These are phyloP conservation scores for Irpex lacteus DNA, from an alignment of 1,284 basidiomycete species.

Conservation along the genomic window DNA sequence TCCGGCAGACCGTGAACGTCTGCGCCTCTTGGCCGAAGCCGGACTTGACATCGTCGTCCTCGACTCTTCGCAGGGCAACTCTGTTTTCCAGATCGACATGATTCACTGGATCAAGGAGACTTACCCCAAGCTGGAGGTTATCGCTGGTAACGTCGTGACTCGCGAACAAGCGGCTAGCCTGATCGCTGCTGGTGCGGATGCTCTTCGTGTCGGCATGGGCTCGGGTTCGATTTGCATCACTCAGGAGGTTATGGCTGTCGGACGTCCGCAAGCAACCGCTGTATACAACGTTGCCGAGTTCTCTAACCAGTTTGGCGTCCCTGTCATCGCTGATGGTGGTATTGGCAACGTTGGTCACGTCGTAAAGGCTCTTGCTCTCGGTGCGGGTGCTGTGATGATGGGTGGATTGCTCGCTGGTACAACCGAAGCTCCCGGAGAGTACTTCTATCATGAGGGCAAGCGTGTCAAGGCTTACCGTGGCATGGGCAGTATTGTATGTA, in stretches of 20 bases:
- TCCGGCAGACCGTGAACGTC: slow-evolving; percentile 83
- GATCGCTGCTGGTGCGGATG: slow-evolving; percentile 94
- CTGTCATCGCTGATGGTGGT: slow-evolving; percentile 98
- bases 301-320: slow-evolving; percentile 90
- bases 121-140: slow-evolving; percentile 85
- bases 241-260: slow-evolving; percentile 99
- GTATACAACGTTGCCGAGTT: slow-evolving; percentile 96
- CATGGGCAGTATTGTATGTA: slow-evolving; percentile 81
- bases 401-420: slow-evolving; percentile 95
- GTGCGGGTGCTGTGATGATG: slow-evolving; percentile 99
- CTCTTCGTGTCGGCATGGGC: slow-evolving; percentile 95
- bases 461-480: slow-evolving; percentile 98
- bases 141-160: slow-evolving; percentile 97
- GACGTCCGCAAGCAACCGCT: slow-evolving; percentile 95
- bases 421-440: slow-evolving; percentile 96
- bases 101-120: slow-evolving; percentile 91
- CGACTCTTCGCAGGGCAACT: slow-evolving; percentile 98
- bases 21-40: slow-evolving; percentile 86
- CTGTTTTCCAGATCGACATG: slow-evolving; percentile 93
- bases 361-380: slow-evolving; percentile 93
- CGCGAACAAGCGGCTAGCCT: slow-evolving; percentile 95
- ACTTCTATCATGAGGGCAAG: slow-evolving; percentile 99
- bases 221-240: slow-evolving; percentile 99
- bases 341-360: slow-evolving; percentile 97
- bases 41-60: slow-evolving; percentile 95